These are phyloP conservation scores for Globisporangium camurandrum DNA, from an alignment of 352 stramenopile genomes.

Conservation along the genomic window DNA sequence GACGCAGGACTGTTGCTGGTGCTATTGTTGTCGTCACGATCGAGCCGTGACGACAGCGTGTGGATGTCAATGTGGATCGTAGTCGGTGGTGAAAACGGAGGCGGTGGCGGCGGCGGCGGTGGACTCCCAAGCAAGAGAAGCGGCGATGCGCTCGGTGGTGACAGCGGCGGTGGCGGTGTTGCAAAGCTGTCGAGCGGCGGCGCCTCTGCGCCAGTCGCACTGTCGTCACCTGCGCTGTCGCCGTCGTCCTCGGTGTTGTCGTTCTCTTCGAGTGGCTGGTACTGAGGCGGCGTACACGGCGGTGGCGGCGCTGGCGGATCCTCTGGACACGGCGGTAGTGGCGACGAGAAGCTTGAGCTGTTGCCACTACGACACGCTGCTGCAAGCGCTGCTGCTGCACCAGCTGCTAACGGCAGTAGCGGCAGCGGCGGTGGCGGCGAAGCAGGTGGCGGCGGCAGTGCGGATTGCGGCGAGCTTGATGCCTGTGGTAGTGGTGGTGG, in stretches of 20 bases:
- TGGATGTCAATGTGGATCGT: conserved; percentile 29
- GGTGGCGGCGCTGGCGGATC: conserved; percentile 53
- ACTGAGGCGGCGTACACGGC: conserved; percentile 57
- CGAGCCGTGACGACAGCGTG: conserved; percentile 18
- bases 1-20: not conserved
- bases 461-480: not conserved
- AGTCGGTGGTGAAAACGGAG: conserved; percentile 48
- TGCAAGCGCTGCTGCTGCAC: not conserved
- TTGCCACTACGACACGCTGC: conserved; percentile 12
- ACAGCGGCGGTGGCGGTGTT: conserved; percentile 37
- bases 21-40: not conserved
- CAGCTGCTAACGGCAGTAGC: not conserved
- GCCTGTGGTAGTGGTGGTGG: not conserved
- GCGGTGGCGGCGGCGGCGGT: conserved; percentile 29
- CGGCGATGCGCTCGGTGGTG: conserved; percentile 25
- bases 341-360: conserved; percentile 67
- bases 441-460: conserved; percentile 1
- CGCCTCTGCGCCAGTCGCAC: conserved; percentile 17
- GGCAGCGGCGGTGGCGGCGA: conserved; percentile 4
- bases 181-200: conserved; percentile 19
- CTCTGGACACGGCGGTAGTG: conserved; percentile 64
- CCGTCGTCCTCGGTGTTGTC: conserved; percentile 30
- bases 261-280: conserved; percentile 53
- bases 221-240: conserved; percentile 26
- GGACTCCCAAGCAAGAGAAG: conserved; percentile 8